Percentiles rank a stretch among this genome's conserved stretches.
phyloP scores from a whole-genome alignment of 225 moss, liverwort and hornwort species.

The Straminergon stramineum region DNA sequence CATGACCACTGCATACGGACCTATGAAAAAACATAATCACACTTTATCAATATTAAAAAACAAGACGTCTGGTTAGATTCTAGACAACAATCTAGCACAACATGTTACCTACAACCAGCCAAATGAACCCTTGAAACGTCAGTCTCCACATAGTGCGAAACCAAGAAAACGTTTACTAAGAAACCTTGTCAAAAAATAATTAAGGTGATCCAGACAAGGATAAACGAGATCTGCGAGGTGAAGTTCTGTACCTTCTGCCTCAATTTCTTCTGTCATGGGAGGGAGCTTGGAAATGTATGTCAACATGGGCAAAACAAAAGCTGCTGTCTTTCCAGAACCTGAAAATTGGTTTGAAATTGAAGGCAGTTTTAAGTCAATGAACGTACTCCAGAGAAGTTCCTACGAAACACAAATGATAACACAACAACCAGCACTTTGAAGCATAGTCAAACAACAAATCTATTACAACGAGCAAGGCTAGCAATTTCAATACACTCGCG shows the following conservation, averaged over 20 bases:
- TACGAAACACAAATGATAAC: background rate
- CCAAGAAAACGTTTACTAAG: background rate
- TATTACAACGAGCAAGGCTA: background rate
- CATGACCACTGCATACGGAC: conserved; percentile 99
- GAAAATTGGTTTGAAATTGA: conserved; percentile 3
- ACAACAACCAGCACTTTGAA: background rate
- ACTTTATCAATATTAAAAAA: background rate
- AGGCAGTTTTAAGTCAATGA: background rate
- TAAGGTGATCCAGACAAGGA: background rate
- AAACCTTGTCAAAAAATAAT: background rate
- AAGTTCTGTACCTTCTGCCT: conserved; percentile 16
- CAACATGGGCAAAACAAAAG: conserved; percentile 99
- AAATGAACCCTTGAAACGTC: background rate
- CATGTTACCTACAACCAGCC: background rate
- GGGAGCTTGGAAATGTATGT: conserved; percentile 98
- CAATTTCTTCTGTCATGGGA: conserved; percentile 75
- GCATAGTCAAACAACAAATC: background rate
- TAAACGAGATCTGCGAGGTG: background rate
- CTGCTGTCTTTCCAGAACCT: conserved; percentile 99
- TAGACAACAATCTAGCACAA: background rate
- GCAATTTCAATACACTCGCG: background rate
- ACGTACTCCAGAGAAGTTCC: background rate
- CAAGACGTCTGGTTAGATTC: background rate
- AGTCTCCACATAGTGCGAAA: background rate
- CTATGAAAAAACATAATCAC: conserved; percentile 10